These are phyloP conservation scores for Kwoniella sp. DNA, from an alignment of 768 basidiomycete species.

Conservation along the genomic window DNA sequence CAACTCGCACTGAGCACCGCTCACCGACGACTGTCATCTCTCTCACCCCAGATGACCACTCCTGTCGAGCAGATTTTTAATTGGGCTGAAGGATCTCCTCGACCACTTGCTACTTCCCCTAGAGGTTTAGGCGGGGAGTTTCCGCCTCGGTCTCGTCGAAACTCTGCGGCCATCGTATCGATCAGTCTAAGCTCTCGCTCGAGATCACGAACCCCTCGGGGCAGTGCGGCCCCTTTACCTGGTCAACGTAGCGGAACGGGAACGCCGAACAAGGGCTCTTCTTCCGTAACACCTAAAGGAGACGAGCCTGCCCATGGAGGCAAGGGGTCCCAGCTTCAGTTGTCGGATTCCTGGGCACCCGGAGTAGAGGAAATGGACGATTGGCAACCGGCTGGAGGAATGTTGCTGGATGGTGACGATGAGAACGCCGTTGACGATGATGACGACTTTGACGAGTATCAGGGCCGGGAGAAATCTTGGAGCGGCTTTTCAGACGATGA, in stretches of 20 bases:
- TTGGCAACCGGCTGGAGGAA: slow-evolving; percentile 49
- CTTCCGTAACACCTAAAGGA: slow-evolving; percentile 22
- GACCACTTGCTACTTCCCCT: slow-evolving; percentile 25
- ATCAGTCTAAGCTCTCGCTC: slow-evolving; percentile 44
- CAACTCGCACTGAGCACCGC: slow-evolving; percentile 28
- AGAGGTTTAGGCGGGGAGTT: slow-evolving; percentile 24
- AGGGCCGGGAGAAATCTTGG: slow-evolving; percentile 31
- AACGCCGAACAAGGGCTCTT: slow-evolving; percentile 38
- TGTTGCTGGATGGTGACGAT: slow-evolving; percentile 38
- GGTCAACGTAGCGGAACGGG: slow-evolving; percentile 32
- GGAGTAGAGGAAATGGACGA: slow-evolving; percentile 38
- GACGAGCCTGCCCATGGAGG: slow-evolving; percentile 9
- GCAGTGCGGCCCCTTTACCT: slow-evolving; percentile 31
- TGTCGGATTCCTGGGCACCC: slow-evolving; percentile 25
- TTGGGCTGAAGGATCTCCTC: slow-evolving; percentile 24
- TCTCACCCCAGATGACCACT: slow-evolving; percentile 37
- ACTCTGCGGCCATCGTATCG: slow-evolving; percentile 49
- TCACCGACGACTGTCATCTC: slow-evolving; percentile 18
- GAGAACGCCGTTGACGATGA: slow-evolving; percentile 14
- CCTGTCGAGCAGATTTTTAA: slow-evolving; percentile 36
- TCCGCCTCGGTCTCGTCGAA: slow-evolving; percentile 36
- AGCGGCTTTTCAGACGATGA: slow-evolving; percentile 24
- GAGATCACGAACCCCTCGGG: slow-evolving; percentile 43
- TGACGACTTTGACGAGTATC: slow-evolving; percentile 31
- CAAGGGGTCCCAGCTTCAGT: slow-evolving; percentile 35